Evolutionary conservation across 2,329 filamentous ascomycete species (phyloP).

Genomic region (Fusarium goolgardi): DNA sequence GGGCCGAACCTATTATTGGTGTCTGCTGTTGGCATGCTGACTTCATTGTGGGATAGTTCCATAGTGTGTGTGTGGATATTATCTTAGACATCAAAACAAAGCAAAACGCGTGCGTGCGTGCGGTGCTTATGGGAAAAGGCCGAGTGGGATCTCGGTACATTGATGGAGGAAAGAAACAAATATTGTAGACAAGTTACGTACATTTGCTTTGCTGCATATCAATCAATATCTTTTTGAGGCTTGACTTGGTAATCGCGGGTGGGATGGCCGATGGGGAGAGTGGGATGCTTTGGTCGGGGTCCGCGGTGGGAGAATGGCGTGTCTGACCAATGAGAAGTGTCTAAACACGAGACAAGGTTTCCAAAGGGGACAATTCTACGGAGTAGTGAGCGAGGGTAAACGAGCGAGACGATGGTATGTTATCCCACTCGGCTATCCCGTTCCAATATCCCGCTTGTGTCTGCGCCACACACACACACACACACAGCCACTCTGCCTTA

Average conservation of each 20-base stretch:
- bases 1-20: background rate
- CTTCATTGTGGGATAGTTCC: slow-evolving; percentile 41
- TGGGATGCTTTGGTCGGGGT: slow-evolving; percentile 32
- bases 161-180: slow-evolving; percentile 3
- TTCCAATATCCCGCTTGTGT: background rate
- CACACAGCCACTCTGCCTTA: background rate
- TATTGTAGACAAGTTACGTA: slow-evolving; percentile 14
- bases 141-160: slow-evolving; percentile 34
- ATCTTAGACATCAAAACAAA: background rate
- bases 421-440: slow-evolving; percentile 38
- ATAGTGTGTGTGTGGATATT: slow-evolving; percentile 19
- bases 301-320: background rate
- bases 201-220: slow-evolving; percentile 10
- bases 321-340: background rate
- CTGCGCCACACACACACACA: slow-evolving; percentile 1
- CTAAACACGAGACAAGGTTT: rapidly evolving
- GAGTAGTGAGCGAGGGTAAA: background rate
- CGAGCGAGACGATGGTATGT: background rate
- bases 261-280: slow-evolving; percentile 33
- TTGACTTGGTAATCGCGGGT: slow-evolving; percentile 43
- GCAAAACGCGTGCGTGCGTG: background rate
- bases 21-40: slow-evolving; percentile 5
- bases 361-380: background rate
- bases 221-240: slow-evolving; percentile 13
- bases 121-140: background rate